Base-by-base conservation (phyloP, 495 filamentous ascomycete genomes). In the Trichoderma orchidacearum region DNA sequence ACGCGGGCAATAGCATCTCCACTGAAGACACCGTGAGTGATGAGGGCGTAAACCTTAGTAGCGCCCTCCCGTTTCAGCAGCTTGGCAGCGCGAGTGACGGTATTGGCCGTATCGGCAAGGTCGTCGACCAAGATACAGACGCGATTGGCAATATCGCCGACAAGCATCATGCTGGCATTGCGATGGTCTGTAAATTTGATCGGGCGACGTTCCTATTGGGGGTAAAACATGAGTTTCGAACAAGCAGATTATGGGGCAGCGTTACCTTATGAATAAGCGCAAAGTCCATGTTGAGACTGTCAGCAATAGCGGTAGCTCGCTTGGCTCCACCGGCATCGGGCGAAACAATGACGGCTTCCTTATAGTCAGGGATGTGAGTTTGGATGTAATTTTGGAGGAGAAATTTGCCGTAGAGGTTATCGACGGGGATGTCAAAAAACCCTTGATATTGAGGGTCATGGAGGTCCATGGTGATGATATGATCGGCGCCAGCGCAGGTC, bases 401-500 rank as follows among this genome's bases (percentile, higher is more conserved):
- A 41, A 90, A 86, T 55, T 90, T 79, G 13, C 89, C 93, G 65
- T 95, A 95, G 17, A 98, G 76, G 64, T 98, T 98, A 66, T 98
- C 93, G 53, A 97, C 94, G 1, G 91, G 92, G 54, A 97, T 96
- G 64, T 97, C 93, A 63, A 98, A 97, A 76, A 94, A 98, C 50
- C 93, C 93, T 68, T 98, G 93, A 66, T 97, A 97, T 70, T 97
- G 94, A 59, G 94, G 90, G 67, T 97, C 93, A 65, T 98, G 93
- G 55, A 98, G 76, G 68, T 98, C 93, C 82, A 96, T 92, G 2
- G 93, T 97, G 64, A 98, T 90, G 67, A 98, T 61, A 70, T 97
- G 93, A 71, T 98, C 94, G 23, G 93, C 90, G 54, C 93, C 93
- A 59, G 93, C 93, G 68, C 90, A 96, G 36, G 90, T 96, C 56